A percentile compares a stretch with the other conserved stretches of the same genome.
These are phyloP conservation scores for Emergomyces africanus DNA, from an alignment of 2,329 filamentous ascomycete species.

Conservation along the genomic window DNA sequence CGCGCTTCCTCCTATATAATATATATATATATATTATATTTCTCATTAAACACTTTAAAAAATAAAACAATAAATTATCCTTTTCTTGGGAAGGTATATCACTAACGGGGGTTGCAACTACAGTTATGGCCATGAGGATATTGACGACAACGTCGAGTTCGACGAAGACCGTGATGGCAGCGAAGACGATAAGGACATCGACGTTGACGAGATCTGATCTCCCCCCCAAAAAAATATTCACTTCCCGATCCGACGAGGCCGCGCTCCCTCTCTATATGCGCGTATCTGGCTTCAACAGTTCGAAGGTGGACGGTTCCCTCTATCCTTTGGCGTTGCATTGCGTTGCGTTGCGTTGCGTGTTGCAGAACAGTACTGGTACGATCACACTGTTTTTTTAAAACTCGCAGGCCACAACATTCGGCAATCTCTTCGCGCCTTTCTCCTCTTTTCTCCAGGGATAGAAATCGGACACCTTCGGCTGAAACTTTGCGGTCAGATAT, in stretches of 20 bases:
- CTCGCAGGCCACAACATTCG: no score
- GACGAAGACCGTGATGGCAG: slow-evolving; percentile 71
- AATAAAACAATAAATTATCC: neutral
- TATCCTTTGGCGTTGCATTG: neutral
- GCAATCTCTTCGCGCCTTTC: no score
- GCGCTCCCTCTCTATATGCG: slow-evolving; percentile 2
- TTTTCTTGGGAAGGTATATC: neutral
- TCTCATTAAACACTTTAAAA: no score
- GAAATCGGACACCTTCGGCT: neutral
- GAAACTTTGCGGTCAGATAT: neutral
- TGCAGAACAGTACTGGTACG: neutral
- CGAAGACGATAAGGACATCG: slow-evolving; percentile 64
- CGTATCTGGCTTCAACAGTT: slow-evolving; percentile 6
- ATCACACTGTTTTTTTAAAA: neutral
- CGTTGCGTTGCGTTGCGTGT: neutral
- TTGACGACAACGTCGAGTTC: slow-evolving; percentile 98
- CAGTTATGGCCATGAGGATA: slow-evolving; percentile 63
- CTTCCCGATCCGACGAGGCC: neutral
- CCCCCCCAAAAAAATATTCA: neutral
- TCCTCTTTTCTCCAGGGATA: neutral
- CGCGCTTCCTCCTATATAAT: no score
- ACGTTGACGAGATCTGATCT: slow-evolving; percentile 85
- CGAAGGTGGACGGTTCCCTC: neutral
- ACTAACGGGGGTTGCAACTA: slow-evolving; percentile 3
- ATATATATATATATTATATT: no score